Percentiles rank a stretch among this genome's conserved stretches.
Conservation (phyloP, 495 filamentous ascomycete species). For the Lindgomyces ingoldianus region DNA sequence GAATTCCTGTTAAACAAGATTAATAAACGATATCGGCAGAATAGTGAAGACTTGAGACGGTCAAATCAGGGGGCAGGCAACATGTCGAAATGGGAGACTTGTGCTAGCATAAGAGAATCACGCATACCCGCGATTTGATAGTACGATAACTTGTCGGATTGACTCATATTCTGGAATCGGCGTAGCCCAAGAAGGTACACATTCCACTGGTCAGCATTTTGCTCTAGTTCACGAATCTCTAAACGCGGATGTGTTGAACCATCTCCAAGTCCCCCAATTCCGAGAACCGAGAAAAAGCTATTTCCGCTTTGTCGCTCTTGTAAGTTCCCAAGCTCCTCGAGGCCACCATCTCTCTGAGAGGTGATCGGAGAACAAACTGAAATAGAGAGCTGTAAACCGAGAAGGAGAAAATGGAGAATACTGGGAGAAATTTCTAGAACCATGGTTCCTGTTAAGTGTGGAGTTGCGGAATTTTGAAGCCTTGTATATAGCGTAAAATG, state of each 20-base stretch:
- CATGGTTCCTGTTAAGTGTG: neutral
- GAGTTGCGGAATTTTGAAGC: neutral
- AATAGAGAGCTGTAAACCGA: neutral
- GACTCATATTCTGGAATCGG: constrained; percentile 56
- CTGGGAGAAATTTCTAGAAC: neutral
- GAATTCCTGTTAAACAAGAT: constrained; percentile 53
- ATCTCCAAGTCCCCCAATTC: constrained; percentile 26
- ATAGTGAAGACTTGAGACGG: no score
- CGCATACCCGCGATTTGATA: constrained; percentile 61
- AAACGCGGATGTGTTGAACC: constrained; percentile 39
- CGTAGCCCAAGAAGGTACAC: constrained; percentile 59
- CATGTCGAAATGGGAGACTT: no score
- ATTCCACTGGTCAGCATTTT: constrained; percentile 59
- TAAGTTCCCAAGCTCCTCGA: neutral
- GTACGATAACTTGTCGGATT: constrained; percentile 57
- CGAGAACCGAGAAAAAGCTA: constrained; percentile 22
- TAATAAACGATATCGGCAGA: neutral
- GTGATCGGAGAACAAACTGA: constrained; percentile 2
- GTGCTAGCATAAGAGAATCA: neutral
- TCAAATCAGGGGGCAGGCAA: no score
- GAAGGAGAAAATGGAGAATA: constrained; percentile 1
- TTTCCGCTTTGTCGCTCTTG: constrained; percentile 9
- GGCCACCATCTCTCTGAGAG: neutral
- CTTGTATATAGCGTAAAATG: neutral
- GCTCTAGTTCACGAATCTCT: constrained; percentile 61